A percentile compares a stretch with the other conserved stretches of the same genome.
Evolutionary conservation across 768 basidiomycete genomes (phyloP).

Genomic region (Russula compacta): DNA sequence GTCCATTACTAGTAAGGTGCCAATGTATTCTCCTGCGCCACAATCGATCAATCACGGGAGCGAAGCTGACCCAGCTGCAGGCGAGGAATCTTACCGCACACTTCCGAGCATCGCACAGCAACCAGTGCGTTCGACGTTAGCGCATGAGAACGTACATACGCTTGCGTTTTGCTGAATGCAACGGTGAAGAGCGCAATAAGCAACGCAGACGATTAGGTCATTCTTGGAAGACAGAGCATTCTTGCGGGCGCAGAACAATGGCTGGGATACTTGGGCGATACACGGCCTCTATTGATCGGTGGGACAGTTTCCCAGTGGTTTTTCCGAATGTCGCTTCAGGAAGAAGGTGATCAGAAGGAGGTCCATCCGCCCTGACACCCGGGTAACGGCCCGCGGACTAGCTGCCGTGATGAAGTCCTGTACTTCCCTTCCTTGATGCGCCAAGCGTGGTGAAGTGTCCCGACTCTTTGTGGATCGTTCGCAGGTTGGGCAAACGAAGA

Average conservation of each 20-base stretch:
- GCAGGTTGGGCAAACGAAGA: neutral
- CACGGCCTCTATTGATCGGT: conserved; percentile 5
- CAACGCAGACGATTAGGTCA: neutral
- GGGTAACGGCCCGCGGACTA: conserved; percentile 5
- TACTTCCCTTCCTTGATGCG: neutral
- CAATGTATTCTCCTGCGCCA: conserved; percentile 3
- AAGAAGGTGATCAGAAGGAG: conserved; percentile 7
- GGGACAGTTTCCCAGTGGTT: conserved; percentile 9
- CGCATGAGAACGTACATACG: neutral
- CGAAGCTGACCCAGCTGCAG: neutral
- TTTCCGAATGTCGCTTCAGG: conserved; percentile 2
- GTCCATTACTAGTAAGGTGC: neutral
- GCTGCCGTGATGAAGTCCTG: neutral
- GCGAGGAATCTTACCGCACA: neutral
- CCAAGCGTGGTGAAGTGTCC: neutral
- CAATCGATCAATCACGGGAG: conserved; percentile 12
- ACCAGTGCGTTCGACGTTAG: neutral
- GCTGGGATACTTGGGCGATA: neutral
- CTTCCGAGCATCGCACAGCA: neutral
- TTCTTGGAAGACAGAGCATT: neutral
- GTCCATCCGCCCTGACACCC: conserved; percentile 4
- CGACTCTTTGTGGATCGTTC: neutral
- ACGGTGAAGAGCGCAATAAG: neutral
- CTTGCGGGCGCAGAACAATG: neutral
- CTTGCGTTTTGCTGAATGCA: neutral